These are phyloP conservation scores for Hericium alpestre DNA, from an alignment of 768 basidiomycete genomes.

Conservation along the genomic window DNA sequence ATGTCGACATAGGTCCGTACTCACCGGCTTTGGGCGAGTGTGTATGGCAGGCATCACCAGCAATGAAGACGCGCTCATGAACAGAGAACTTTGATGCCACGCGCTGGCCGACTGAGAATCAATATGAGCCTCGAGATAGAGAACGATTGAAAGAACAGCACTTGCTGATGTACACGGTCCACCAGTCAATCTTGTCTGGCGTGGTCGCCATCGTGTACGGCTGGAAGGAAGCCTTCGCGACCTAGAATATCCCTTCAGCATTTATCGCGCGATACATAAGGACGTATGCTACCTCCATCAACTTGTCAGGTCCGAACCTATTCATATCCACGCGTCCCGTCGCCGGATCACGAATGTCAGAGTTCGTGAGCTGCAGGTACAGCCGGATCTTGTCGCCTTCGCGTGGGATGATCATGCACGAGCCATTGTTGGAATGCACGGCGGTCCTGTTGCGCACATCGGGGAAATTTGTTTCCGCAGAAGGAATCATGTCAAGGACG, in stretches of 20 bases:
- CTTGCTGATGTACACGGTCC: conserved; percentile 40
- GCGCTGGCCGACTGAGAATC: conserved; percentile 38
- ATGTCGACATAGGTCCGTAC: background rate
- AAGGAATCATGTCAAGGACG: conserved; percentile 49
- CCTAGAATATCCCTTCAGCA: conserved; percentile 14
- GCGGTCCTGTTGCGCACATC: conserved; percentile 39
- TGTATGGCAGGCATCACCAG: conserved; percentile 43
- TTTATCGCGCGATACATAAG: background rate
- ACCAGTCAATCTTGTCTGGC: conserved; percentile 32
- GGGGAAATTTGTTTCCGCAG: conserved; percentile 37
- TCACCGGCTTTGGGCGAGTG: conserved; percentile 33
- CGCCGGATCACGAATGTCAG: conserved; percentile 23
- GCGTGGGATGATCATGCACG: conserved; percentile 42
- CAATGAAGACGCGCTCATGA: conserved; percentile 42
- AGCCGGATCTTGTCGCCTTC: conserved; percentile 36
- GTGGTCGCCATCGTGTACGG: conserved; percentile 28
- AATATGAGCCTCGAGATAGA: background rate
- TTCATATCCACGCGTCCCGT: conserved; percentile 34
- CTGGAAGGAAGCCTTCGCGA: conserved; percentile 28
- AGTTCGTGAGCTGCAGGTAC: conserved; percentile 40
- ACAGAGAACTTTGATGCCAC: conserved; percentile 41
- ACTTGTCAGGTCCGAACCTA: conserved; percentile 25
- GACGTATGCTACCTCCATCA: conserved; percentile 25
- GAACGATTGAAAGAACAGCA: background rate
- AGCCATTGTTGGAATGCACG: conserved; percentile 41